Evolutionary conservation across 306 rosid genomes (phyloP), one percentile per base, ranked within the genome.

Genomic region (Trifolium repens): DNA sequence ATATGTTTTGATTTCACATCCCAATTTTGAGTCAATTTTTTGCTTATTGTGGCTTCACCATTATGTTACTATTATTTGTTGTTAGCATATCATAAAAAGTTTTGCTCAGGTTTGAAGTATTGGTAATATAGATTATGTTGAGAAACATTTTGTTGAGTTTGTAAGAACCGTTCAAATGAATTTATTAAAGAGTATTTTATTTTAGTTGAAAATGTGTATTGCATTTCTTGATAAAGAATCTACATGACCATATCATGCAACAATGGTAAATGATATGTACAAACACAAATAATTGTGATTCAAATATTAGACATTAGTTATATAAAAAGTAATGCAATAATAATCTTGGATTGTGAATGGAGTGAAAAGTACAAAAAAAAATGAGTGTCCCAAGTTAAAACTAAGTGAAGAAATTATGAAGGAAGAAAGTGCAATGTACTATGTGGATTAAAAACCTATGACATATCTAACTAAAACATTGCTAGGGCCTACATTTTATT

Each of bases 11-110:
- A 57, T 76, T 76, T 58, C 8, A n/a, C 12, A 24, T 73, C 71
- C 68, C 86, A 85, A 67, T 79, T 79, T 81, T 82, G 82, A 67
- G 62, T 77, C 16, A 8, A 6, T 13, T 71, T 79, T 75, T 76
- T 2, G 1, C 37, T 17, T 49, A 32, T 15, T 8, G n/a, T 64
- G 72, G 54, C 63, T 47, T 69, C 44, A 2, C 11, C 15, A 44
- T 69, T 69, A 2, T 57, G 74, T 75, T 47, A 39, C 37, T 61
- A 37, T 61, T 78, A 17, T 71, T 71, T 79, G 67, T 71, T 67
- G 42, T 79, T 30, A 14, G 70, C 67, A 46, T 75, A 9, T 71
- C 65, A 59, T 74, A 39, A 19, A 77, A 67, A 72, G 57, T 78
- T 82, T 82, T 78, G 79, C 62, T 49, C 46, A 12, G 5, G 52